These are phyloP conservation scores for Rhizopus arrhizus DNA, from an alignment of 371 early-diverging fungal genomes.

Conservation along the genomic window DNA sequence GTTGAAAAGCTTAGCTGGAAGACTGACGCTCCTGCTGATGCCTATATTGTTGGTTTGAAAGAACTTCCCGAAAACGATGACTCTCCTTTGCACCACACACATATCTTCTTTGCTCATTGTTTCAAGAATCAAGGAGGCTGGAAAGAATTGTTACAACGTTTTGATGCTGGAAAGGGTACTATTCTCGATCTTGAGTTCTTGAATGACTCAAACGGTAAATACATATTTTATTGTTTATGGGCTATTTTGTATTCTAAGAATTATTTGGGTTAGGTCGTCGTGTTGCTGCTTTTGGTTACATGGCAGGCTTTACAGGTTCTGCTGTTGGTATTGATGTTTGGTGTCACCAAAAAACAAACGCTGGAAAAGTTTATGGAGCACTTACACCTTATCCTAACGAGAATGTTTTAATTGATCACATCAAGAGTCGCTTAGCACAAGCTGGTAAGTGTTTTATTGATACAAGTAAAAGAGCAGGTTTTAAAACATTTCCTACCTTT, in stretches of 20 bases:
- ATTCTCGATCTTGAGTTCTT: conserved; percentile 95
- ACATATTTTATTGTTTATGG: not conserved
- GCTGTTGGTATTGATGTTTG: conserved; percentile 93
- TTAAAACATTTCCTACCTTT: conserved; percentile 8
- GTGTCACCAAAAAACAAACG: conserved; percentile 75
- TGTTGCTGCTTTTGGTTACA: conserved; percentile 96
- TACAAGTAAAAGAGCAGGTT: not conserved
- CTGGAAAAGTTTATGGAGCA: conserved; percentile 60
- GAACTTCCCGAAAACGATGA: conserved; percentile 94
- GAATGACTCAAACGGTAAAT: conserved; percentile 70
- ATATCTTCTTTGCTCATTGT: conserved; percentile 98
- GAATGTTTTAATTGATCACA: conserved; percentile 70
- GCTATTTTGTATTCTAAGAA: not conserved
- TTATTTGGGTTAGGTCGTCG: conserved; percentile 65
- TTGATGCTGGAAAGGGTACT: conserved; percentile 84
- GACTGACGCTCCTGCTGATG: conserved; percentile 81
- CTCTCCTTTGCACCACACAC: conserved; percentile 89
- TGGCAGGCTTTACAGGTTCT: conserved; percentile 95
- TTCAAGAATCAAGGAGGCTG: conserved; percentile 95
- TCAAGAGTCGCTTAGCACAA: conserved; percentile 68
- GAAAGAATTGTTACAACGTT: conserved; percentile 85
- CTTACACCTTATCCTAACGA: conserved; percentile 88
- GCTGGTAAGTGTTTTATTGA: conserved; percentile 57
- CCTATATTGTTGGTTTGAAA: conserved; percentile 93
- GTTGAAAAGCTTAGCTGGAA: conserved; percentile 84